Evolutionary conservation across 108 stramenopile genomes (phyloP), one percentile per base, ranked within the genome.

Genomic region (Cyclostephanos tholiformis): DNA sequence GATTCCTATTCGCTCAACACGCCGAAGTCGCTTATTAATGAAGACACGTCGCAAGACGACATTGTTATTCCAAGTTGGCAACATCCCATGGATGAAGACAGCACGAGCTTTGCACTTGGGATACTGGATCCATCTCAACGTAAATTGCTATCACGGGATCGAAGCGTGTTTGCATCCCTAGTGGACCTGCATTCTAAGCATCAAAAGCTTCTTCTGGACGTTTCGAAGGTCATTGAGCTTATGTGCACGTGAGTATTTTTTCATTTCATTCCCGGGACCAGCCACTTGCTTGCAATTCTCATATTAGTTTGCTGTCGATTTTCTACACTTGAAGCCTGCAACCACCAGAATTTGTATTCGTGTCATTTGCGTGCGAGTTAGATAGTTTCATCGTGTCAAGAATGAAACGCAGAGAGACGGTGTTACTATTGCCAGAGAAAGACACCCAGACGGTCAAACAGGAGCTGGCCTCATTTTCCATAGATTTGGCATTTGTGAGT

Each of bases 341-440:
- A 72, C 94, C 94, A 39, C 90, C 94, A 11, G 94, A 91, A 60
- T 92, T 95, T 74, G 88, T 95, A 17, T 91, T 89, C 68, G 79
- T 91, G 0, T 91, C 94, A 0, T 95, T 95, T 66, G 88, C 88
- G 7, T 77, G 87, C 4, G 94, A 95, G 74, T 51, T 95, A 36
- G 91, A 95, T 30, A 72, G 63, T 36, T 95, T 87, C 76, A 69
- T 89, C 27, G 60, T 59, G 22, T 38, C 58, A 16, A 71, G 63
- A 63, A 72, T 75, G 39, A 44, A 63, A 36, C 70, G 36, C 1
- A 59, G 64, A 32, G 75, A 78, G 57, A 70, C 51, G 57, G 29
- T 68, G 20, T 46, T 71, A 27, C 73, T 46, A 29, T 65, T 72
- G 12, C 65, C 71, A 16, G 69, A 51, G 25, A 56, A 58, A 13